Base-by-base conservation (phyloP, 1,284 basidiomycete genomes). In the Leccinum pallidistipes region DNA sequence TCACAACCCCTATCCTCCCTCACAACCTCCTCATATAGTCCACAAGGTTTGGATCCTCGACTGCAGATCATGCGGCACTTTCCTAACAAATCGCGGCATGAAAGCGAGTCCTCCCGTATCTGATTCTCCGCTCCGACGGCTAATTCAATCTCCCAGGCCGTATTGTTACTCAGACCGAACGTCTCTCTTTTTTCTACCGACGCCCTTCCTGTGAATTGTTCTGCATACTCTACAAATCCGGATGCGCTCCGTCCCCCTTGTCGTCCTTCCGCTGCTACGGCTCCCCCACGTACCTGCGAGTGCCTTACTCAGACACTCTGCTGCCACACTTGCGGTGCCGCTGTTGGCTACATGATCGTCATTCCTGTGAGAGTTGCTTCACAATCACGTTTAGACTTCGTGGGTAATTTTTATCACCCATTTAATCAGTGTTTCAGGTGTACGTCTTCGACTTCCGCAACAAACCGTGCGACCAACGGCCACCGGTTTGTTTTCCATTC, bases 401-500 rank as follows among this genome's bases (percentile, higher is more conserved):
- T 52, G 62, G 47, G 61, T 56, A 36, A 53, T 40, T 60, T 40
- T 56, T 68, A 56, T 40, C 64, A 60, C 62, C 61, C 56, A 56
- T 63, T 62, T 54, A 43, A 54, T 56, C 66, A 88, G 79, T 92
- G 91, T 73, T 68, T 78, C 18, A 85, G 86, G 50, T 93, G 91
- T 74, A 91, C 87, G 18, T 84, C 85, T n/a, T 87, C 86, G 3
- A 84, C 85, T 59, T 80, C 81, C 55, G 81, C 80, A 3, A 83
- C 81, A 62, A 87, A 87, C 71, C 86, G 86, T 67, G 84, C 81
- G 24, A 90, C 88, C 53, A 95, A 94, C 73, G 91, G 92, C 5
- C 92, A 95, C 72, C 87, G 92, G 27, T 94, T 92, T 70, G 92
- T 95, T 32, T 93, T 95, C 74, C 92, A 94, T 77, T 90, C 91